A percentile compares a stretch with the other conserved stretches of the same genome.
These are phyloP conservation scores for Xylaria bambusicola DNA, from an alignment of 495 filamentous ascomycete species.

Conservation along the genomic window DNA sequence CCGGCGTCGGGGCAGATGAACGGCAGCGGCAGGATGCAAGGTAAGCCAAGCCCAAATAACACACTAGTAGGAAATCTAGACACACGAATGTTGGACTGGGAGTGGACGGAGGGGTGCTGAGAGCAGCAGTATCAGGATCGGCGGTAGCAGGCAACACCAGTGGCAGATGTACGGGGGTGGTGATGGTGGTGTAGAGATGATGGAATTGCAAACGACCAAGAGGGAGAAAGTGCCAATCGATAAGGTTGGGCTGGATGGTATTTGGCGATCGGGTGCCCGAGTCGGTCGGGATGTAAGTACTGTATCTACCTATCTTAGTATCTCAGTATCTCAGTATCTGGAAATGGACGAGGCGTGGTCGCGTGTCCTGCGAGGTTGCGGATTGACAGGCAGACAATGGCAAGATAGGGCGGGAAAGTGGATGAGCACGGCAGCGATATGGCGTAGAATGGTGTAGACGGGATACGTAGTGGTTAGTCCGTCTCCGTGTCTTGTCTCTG, in stretches of 20 bases:
- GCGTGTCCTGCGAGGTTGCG: slow-evolving; percentile 3
- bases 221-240: slow-evolving; percentile 10
- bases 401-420: slow-evolving; percentile 11
- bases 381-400: neutral
- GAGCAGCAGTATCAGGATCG: neutral
- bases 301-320: too few species aligned
- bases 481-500: too few species aligned
- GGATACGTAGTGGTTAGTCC: neutral
- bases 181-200: neutral
- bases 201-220: too few species aligned
- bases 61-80: neutral
- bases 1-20: slow-evolving; percentile 3
- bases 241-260: slow-evolving; percentile 12
- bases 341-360: slow-evolving; percentile 6
- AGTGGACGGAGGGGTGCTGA: too few species aligned
- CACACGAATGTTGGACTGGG: too few species aligned
- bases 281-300: slow-evolving; percentile 3
- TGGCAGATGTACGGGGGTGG: neutral
- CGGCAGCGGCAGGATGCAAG: neutral
- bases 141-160: neutral
- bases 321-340: too few species aligned
- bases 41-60: too few species aligned
- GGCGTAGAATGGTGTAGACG: neutral
- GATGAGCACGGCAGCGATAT: neutral
- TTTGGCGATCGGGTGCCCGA: slow-evolving; percentile 16